Evolutionary conservation across 768 basidiomycete species (phyloP).

Genomic region (Psilocybe sp.): DNA sequence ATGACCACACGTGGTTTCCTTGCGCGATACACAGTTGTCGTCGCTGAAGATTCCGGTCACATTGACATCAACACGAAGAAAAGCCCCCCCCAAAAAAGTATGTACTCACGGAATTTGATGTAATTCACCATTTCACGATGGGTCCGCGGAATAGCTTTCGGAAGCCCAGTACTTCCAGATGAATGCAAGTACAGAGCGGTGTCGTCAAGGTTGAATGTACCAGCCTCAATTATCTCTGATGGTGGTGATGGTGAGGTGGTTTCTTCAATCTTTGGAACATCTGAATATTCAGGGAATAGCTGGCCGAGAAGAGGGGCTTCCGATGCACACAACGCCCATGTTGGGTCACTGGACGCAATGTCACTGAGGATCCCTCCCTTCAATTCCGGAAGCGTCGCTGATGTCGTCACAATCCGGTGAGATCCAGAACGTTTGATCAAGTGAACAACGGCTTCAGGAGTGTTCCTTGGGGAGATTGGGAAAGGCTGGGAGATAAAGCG

Average conservation of each 20-base stretch:
- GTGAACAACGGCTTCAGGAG: conserved; percentile 9
- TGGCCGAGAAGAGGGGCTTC: conserved; percentile 27
- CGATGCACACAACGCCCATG: conserved; percentile 22
- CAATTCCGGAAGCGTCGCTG: conserved; percentile 22
- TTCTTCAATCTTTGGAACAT: neutral
- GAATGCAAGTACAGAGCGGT: conserved; percentile 41
- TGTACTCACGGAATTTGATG: conserved; percentile 29
- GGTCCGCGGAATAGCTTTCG: conserved; percentile 38
- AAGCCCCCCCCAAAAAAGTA: neutral
- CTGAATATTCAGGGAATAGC: conserved; percentile 35
- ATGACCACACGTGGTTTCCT: neutral
- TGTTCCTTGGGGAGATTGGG: conserved; percentile 13
- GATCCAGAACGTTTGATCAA: conserved; percentile 6
- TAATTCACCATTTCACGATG: conserved; percentile 27
- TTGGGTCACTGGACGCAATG: conserved; percentile 14
- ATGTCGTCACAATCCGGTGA: conserved; percentile 24
- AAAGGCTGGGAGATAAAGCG: conserved; percentile 4
- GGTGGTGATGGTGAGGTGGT: conserved; percentile 24
- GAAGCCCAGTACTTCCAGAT: conserved; percentile 47
- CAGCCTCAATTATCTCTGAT: conserved; percentile 17
- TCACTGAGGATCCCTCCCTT: conserved; percentile 24
- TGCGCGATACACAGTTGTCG: too few species aligned
- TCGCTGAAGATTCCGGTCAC: too few species aligned
- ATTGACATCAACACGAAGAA: too few species aligned
- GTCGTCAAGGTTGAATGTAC: conserved; percentile 14